Percentiles rank a stretch among this genome's conserved stretches.
These are phyloP conservation scores for Calcarisporium arbuscula DNA, from an alignment of 2,329 filamentous ascomycete genomes.

Conservation along the genomic window DNA sequence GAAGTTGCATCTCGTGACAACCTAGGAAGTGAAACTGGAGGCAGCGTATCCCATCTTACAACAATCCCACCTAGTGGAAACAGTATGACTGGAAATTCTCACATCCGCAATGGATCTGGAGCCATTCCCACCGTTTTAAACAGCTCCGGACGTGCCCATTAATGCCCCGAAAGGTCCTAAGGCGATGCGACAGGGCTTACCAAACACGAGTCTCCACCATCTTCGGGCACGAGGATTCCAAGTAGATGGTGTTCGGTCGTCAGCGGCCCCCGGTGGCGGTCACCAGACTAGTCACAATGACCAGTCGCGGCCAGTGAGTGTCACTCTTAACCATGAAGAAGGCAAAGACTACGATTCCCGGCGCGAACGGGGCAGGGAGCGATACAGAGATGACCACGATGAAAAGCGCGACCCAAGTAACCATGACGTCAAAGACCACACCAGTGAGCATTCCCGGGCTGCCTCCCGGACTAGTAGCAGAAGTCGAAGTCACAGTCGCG, in stretches of 20 bases:
- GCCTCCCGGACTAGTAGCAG: constrained; percentile 27
- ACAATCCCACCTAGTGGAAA: constrained; percentile 13
- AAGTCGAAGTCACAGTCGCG: constrained; percentile 26
- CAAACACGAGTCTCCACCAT: constrained; percentile 71
- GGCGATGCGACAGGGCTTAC: constrained; percentile 84
- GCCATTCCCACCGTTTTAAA: constrained; percentile 25
- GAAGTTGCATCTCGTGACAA: constrained; percentile 22
- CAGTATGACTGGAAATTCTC: constrained; percentile 10
- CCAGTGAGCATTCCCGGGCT: constrained; percentile 24
- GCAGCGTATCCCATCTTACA: constrained; percentile 10
- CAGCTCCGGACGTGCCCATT: constrained; percentile 42
- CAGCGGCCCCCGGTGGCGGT: constrained; percentile 11
- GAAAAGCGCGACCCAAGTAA: constrained; percentile 11
- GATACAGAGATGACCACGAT: constrained; percentile 13
- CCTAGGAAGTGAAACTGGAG: constrained; percentile 21
- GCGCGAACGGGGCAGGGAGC: constrained; percentile 30
- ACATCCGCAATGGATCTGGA: constrained; percentile 15
- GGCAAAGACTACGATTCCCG: constrained; percentile 26
- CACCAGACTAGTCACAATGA: constrained; percentile 11
- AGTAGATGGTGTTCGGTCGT: constrained; percentile 35
- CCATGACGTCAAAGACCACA: constrained; percentile 12
- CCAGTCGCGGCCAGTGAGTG: constrained; percentile 38
- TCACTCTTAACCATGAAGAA: constrained; percentile 34
- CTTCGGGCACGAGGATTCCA: constrained; percentile 48
- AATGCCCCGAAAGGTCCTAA: constrained; percentile 88